These are phyloP conservation scores for Cyclotella cryptica DNA, from an alignment of 108 stramenopile species.

Conservation along the genomic window DNA sequence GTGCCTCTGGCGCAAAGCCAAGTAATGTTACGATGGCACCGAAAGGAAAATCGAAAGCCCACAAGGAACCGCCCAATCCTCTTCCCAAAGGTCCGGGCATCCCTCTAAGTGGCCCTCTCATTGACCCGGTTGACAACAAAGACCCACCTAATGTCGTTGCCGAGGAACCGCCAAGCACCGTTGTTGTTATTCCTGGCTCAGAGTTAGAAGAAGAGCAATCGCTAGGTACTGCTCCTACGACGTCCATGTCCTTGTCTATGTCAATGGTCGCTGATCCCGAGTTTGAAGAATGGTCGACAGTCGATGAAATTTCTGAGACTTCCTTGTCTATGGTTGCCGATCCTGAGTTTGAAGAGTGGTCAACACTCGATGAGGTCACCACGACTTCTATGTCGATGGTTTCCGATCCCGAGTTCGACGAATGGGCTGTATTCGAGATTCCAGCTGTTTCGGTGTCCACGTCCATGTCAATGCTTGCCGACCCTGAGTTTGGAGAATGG, in stretches of 20 bases:
- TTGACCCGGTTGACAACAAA: too few species aligned
- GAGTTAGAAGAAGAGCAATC: not conserved
- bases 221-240: not conserved
- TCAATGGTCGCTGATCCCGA: not conserved
- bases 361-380: not conserved
- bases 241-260: not conserved
- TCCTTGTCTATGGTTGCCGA: too few species aligned
- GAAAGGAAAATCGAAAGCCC: too few species aligned
- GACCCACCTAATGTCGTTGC: too few species aligned
- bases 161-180: too few species aligned
- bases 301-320: not conserved
- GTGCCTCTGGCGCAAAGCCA: too few species aligned
- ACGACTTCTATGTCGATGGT: not conserved
- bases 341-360: not conserved
- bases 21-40: too few species aligned
- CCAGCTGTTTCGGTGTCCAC: not conserved
- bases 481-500: not conserved
- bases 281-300: not conserved
- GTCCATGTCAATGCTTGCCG: not conserved
- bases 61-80: too few species aligned
- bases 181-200: not conserved
- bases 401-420: not conserved
- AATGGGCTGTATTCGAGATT: conserved; percentile 3
- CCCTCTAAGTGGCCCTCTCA: too few species aligned
- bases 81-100: too few species aligned